These are phyloP conservation scores for Gamarada debralockiae DNA, from an alignment of 495 filamentous ascomycete species.

Conservation along the genomic window DNA sequence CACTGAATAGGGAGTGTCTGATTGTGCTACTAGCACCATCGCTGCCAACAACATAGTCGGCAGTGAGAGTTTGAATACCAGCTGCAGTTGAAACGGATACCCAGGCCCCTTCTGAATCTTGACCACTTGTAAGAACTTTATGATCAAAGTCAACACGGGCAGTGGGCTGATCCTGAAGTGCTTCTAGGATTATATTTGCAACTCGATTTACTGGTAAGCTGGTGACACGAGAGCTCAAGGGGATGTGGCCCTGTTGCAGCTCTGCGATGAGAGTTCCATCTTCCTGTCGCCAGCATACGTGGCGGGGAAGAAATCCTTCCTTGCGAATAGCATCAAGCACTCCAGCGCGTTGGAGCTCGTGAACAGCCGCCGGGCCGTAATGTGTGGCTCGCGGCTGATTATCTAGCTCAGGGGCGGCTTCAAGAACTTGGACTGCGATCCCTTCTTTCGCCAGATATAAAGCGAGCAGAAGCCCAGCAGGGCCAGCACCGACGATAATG, in stretches of 20 bases:
- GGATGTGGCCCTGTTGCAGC: slow-evolving; percentile 20
- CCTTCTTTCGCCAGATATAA: slow-evolving; percentile 51
- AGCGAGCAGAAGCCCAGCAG: slow-evolving; percentile 51
- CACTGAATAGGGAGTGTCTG: slow-evolving; percentile 50
- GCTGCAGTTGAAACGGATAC: slow-evolving; percentile 41
- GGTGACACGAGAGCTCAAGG: slow-evolving; percentile 33
- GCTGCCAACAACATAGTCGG: slow-evolving; percentile 55
- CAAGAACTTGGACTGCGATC: slow-evolving; percentile 48
- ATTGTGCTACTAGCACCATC: slow-evolving; percentile 56
- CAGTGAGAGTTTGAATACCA: slow-evolving; percentile 27
- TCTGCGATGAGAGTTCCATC: slow-evolving; percentile 38
- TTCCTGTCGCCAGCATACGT: slow-evolving; percentile 47
- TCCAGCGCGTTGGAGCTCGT: slow-evolving; percentile 51
- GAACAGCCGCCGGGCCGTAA: slow-evolving; percentile 47
- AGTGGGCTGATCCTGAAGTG: slow-evolving; percentile 39
- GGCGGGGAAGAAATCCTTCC: slow-evolving; percentile 39
- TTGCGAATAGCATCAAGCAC: slow-evolving; percentile 51
- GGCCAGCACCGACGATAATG: slow-evolving; percentile 53
- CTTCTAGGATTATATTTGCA: slow-evolving; percentile 42
- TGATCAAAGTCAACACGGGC: slow-evolving; percentile 46
- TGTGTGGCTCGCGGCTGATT: slow-evolving; percentile 53
- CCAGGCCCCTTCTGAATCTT: slow-evolving; percentile 45
- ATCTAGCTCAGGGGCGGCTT: slow-evolving; percentile 46
- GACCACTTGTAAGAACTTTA: slow-evolving; percentile 41
- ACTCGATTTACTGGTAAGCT: slow-evolving; percentile 45